Percentiles rank a stretch among this genome's conserved stretches.
These are phyloP conservation scores for Poteriospumella lacustris DNA, from an alignment of 108 stramenopile species.

Conservation along the genomic window DNA sequence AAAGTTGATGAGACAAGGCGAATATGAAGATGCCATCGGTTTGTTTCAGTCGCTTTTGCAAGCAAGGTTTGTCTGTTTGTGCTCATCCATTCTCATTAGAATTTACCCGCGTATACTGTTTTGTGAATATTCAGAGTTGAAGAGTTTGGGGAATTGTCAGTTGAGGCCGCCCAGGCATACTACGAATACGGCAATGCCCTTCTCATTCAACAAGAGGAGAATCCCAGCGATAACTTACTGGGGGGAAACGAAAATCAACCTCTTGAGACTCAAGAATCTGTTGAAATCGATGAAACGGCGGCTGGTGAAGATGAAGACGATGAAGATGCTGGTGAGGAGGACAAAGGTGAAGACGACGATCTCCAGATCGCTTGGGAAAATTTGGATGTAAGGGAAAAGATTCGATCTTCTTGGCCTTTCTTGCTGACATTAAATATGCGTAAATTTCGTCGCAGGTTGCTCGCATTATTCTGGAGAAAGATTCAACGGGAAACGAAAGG, in stretches of 20 bases:
- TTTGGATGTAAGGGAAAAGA: constrained; percentile 5
- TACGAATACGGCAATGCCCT: constrained; percentile 3
- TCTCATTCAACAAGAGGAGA: constrained; percentile 22
- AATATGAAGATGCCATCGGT: constrained; percentile 22
- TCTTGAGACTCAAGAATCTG: not conserved
- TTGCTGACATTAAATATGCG: not conserved
- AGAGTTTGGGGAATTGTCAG: constrained; percentile 42
- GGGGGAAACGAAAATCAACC: not conserved
- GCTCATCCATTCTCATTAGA: not conserved
- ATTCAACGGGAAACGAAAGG: not conserved
- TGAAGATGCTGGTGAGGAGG: constrained; percentile 12
- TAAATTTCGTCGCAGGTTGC: not conserved
- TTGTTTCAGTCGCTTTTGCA: not conserved
- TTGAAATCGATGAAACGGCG: not conserved
- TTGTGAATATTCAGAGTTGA: constrained; percentile 38
- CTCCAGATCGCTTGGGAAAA: constrained; percentile 2
- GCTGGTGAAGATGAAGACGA: constrained; percentile 1
- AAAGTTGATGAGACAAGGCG: too few species aligned
- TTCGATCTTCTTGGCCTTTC: not conserved
- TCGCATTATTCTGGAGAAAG: not conserved
- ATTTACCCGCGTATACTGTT: not conserved
- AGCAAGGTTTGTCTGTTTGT: not conserved
- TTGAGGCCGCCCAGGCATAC: not conserved
- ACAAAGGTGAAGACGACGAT: not conserved
- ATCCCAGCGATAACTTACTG: constrained; percentile 35